Evolutionary conservation across 257 asterid species (phyloP).

Genomic region (Salvia rosmarinus): DNA sequence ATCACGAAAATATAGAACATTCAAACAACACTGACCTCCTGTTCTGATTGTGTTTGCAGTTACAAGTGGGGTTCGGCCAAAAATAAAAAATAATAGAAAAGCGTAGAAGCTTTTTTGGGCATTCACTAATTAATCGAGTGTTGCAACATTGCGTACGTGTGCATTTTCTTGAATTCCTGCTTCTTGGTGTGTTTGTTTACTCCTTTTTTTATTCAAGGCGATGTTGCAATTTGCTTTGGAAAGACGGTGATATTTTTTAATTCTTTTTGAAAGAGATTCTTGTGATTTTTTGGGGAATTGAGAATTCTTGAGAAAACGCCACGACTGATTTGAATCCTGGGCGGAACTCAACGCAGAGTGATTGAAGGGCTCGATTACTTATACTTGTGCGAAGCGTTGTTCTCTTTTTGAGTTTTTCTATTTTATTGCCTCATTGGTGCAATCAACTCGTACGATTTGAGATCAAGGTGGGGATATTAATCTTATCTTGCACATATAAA

Average conservation of each 20-base stretch:
- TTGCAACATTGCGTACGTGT: conserved; percentile 39
- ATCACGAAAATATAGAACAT: conserved; percentile 22
- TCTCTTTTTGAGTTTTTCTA: neutral
- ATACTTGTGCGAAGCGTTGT: neutral
- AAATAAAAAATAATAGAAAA: conserved; percentile 29
- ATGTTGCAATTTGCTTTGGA: conserved; percentile 20
- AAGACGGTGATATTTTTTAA: conserved; percentile 9
- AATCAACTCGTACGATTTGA: neutral
- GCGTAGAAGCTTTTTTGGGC: conserved; percentile 37
- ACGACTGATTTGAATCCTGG: conserved; percentile 30
- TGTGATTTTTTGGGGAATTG: conserved; percentile 39
- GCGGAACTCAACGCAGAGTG: conserved; percentile 26
- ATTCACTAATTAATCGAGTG: conserved; percentile 22
- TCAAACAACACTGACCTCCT: conserved; percentile 35
- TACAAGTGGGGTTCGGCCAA: conserved; percentile 46
- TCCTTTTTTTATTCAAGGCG: conserved; percentile 16
- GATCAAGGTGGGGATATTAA: neutral
- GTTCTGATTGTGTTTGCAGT: conserved; percentile 43
- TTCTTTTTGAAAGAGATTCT: neutral
- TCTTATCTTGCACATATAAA: neutral
- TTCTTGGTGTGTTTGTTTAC: conserved; percentile 15
- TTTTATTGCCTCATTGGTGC: neutral
- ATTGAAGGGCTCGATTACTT: neutral
- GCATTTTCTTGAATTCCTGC: conserved; percentile 26
- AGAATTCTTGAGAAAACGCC: conserved; percentile 43